phyloP scores from a whole-genome alignment of 140 eudicot species.

The Bidens hawaiensis region DNA sequence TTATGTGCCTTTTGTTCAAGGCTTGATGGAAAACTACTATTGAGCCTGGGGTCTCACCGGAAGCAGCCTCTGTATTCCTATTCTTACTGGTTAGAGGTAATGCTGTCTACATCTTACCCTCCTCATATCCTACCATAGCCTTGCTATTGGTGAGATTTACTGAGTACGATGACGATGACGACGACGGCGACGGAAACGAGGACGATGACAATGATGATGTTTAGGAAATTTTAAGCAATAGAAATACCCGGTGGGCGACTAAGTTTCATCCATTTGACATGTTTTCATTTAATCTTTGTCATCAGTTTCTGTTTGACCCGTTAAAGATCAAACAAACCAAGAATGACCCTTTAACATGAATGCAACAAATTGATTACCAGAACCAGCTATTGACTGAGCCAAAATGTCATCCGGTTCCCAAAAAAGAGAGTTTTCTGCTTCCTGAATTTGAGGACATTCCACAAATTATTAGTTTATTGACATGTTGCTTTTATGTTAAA shows the following conservation, averaged over 20 bases:
- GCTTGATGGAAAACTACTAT: no score
- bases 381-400: slow-evolving; percentile 26
- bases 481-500: not conserved
- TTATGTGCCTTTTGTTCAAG: no score
- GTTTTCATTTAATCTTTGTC: not conserved
- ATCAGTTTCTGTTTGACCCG: not conserved
- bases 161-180: no score
- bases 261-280: no score
- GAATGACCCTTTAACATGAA: not conserved
- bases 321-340: not conserved
- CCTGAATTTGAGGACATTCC: slow-evolving; percentile 35
- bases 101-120: not conserved
- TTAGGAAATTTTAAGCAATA: not conserved
- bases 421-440: slow-evolving; percentile 21
- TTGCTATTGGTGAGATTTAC: no score
- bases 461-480: slow-evolving; percentile 2
- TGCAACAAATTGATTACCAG: slow-evolving; percentile 41
- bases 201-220: not conserved
- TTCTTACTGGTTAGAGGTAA: no score
- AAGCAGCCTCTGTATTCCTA: no score
- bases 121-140: no score
- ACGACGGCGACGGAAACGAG: no score
- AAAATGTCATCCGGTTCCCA: slow-evolving; percentile 37
- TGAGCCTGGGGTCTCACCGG: no score
- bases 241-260: not conserved